A percentile compares a stretch with the other conserved stretches of the same genome.
Evolutionary conservation across 352 stramenopile species (phyloP).

Genomic region (Phytophthora tentaculata): DNA sequence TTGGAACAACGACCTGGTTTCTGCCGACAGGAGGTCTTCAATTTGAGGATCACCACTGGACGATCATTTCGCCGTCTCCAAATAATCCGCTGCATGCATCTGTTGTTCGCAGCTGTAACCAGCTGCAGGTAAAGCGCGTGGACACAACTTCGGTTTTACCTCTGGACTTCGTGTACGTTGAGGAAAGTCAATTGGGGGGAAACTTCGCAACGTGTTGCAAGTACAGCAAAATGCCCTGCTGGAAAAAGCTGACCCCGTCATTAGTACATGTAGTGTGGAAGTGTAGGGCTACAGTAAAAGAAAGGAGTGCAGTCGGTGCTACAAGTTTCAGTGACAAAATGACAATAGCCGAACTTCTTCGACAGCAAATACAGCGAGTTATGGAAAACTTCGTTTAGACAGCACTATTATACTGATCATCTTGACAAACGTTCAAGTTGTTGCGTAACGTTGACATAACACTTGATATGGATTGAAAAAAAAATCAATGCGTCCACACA

Average conservation of each 20-base stretch:
- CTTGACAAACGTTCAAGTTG: too few relatives aligned
- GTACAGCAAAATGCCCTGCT: conserved; percentile 29
- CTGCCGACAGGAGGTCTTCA: conserved; percentile 33
- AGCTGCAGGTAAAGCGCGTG: conserved; percentile 27
- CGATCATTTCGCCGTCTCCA: conserved; percentile 26
- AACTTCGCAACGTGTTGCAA: conserved; percentile 25
- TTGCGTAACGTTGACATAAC: too few relatives aligned
- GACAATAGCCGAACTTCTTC: too few relatives aligned
- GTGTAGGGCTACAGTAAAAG: too few relatives aligned
- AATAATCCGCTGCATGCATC: conserved; percentile 16
- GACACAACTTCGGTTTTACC: conserved; percentile 11
- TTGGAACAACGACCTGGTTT: conserved; percentile 32
- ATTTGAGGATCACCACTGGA: conserved; percentile 42
- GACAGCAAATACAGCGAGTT: too few relatives aligned
- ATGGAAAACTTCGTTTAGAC: too few relatives aligned
- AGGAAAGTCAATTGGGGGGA: conserved; percentile 19
- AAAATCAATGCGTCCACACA: background rate
- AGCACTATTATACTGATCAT: too few relatives aligned
- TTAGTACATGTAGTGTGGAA: background rate
- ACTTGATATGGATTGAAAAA: background rate
- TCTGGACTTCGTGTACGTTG: conserved; percentile 18
- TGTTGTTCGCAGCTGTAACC: conserved; percentile 33
- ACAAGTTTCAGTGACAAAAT: too few relatives aligned
- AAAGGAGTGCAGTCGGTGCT: too few relatives aligned
- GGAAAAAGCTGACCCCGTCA: conserved; percentile 1